Conservation (phyloP, 257 asterid genomes). For the Ilex aquifolium region DNA sequence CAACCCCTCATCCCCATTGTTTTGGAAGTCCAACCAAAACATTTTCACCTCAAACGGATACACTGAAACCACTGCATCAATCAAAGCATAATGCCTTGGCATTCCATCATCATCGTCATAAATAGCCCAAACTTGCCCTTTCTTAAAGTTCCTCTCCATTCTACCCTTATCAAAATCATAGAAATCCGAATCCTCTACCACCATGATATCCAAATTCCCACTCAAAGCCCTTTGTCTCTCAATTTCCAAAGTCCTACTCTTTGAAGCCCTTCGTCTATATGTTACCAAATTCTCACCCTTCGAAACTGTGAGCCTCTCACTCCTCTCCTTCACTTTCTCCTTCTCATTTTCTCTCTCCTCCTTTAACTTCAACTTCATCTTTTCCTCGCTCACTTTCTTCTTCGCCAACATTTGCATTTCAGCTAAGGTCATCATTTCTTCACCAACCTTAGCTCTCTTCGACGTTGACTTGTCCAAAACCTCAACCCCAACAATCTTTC, state of each 20-base stretch:
- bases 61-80: constrained; percentile 50
- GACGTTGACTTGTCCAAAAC: constrained; percentile 19
- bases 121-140: constrained; percentile 91
- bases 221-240: constrained; percentile 23
- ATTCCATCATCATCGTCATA: constrained; percentile 73
- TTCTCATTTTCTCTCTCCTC: constrained; percentile 4
- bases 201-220: constrained; percentile 37
- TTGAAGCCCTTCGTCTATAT: constrained; percentile 8
- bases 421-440: constrained; percentile 73
- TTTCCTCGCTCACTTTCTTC: constrained; percentile 26
- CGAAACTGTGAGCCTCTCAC: constrained; percentile 13
- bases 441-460: constrained; percentile 29
- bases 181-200: constrained; percentile 53
- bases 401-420: constrained; percentile 59
- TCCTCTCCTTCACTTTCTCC: constrained; percentile 19
- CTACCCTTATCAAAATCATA: constrained; percentile 74
- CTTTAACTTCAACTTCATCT: constrained; percentile 10
- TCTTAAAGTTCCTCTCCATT: constrained; percentile 60
- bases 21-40: constrained; percentile 57
- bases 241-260: constrained; percentile 16
- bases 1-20: constrained; percentile 31
- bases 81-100: constrained; percentile 81
- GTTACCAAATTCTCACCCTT: constrained; percentile 10
- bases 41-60: constrained; percentile 65
- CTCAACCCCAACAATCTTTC: constrained; percentile 17